Percentiles rank a stretch among this genome's conserved stretches.
phyloP scores from a whole-genome alignment of 371 early-diverging fungal species.

The Rhizopus arrhizus region DNA sequence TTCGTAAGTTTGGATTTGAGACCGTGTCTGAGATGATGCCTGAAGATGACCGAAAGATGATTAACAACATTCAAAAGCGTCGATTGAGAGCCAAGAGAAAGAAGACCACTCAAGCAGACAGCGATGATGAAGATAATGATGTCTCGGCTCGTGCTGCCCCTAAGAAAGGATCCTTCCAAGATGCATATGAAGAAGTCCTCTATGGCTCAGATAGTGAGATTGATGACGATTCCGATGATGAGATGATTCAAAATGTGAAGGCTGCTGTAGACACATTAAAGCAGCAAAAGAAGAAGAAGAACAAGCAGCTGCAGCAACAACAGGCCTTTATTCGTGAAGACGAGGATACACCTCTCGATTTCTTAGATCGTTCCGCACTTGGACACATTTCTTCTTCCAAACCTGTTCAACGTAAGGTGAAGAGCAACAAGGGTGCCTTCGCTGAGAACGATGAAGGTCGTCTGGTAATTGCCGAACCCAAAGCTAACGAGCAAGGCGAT shows the following conservation, averaged over 20 bases:
- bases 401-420: constrained; percentile 51
- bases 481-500: constrained; percentile 40
- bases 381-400: constrained; percentile 71
- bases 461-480: constrained; percentile 74
- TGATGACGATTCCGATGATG: constrained; percentile 68
- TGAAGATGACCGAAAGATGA: constrained; percentile 84
- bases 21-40: constrained; percentile 80
- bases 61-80: constrained; percentile 91
- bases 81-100: constrained; percentile 83
- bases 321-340: constrained; percentile 75
- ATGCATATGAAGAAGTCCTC: constrained; percentile 86
- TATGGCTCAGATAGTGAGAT: constrained; percentile 92
- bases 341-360: constrained; percentile 85
- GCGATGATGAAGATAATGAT: constrained; percentile 54
- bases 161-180: constrained; percentile 61
- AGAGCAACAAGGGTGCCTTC: constrained; percentile 55
- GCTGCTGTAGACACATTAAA: constrained; percentile 33
- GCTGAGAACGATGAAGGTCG: constrained; percentile 75
- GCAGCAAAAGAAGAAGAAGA: constrained; percentile 55
- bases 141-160: constrained; percentile 39
- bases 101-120: constrained; percentile 59
- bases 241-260: constrained; percentile 34
- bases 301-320: constrained; percentile 13
- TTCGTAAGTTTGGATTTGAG: constrained; percentile 81
- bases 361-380: constrained; percentile 85